Evolutionary conservation across 768 basidiomycete species (phyloP).

Genomic region (Obba rivulosa): DNA sequence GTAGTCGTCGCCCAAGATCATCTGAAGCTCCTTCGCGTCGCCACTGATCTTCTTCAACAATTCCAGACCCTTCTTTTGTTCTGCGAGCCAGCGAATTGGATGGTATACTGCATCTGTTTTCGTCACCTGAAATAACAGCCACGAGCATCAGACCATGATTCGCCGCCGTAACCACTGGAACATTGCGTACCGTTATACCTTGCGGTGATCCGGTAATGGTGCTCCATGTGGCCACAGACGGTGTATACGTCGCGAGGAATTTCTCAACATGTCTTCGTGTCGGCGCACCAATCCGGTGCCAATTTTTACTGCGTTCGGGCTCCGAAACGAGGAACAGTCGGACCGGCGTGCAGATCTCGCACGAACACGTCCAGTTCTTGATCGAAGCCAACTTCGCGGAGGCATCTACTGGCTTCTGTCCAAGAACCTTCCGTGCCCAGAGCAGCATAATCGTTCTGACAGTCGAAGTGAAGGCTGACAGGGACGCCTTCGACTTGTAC

Average conservation of each 20-base stretch:
- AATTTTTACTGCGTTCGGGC: background rate
- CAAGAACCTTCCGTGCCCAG: slow-evolving; percentile 12
- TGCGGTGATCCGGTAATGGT: slow-evolving; percentile 10
- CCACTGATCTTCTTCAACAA: background rate
- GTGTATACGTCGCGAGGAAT: slow-evolving; percentile 1
- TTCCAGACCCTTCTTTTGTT: background rate
- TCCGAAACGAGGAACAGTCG: slow-evolving; percentile 2
- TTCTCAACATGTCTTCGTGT: slow-evolving; percentile 12
- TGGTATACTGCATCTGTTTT: slow-evolving; percentile 1
- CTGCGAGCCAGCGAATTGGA: background rate
- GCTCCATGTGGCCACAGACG: slow-evolving; percentile 3
- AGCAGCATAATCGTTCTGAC: slow-evolving; percentile 7
- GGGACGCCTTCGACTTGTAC: background rate
- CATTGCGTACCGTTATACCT: slow-evolving; percentile 10
- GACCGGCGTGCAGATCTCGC: slow-evolving; percentile 1
- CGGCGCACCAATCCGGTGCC: slow-evolving; percentile 6
- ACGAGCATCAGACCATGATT: background rate
- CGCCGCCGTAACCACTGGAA: background rate
- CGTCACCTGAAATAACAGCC: background rate
- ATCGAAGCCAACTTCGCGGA: background rate
- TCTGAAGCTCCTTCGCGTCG: background rate
- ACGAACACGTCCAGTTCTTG: slow-evolving; percentile 7
- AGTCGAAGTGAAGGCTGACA: background rate
- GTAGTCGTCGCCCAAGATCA: slow-evolving; percentile 6
- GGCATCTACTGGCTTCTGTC: slow-evolving; percentile 3